Evolutionary conservation across 306 rosid species (phyloP), one percentile per base, ranked within the genome.

Genomic region (Oemleria cerasiformis): DNA sequence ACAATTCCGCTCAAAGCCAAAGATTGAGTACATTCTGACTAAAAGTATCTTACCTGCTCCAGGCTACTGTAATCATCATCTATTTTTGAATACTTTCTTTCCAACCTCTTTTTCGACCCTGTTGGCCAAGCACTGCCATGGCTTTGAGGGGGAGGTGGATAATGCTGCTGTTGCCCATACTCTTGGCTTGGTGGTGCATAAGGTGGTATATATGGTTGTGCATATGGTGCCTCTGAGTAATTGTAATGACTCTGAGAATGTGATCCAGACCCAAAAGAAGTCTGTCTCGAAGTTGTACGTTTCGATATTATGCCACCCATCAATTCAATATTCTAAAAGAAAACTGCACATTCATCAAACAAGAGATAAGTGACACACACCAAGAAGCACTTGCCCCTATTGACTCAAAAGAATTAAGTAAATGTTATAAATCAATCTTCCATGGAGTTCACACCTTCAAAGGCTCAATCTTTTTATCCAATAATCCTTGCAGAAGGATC

Each of bases 241-340:
- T 54, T 50, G 17, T 82, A 83, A 64, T 75, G 74, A 75, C 30
- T 23, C 84, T 85, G 71, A 23, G 90, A 70, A 75, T 25, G 30
- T 53, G 92, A 78, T 63, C 68, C 64, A 2, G 88, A 78, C 73
- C 77, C 76, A 36, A 73, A 78, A 13, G 94, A 83, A 73, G 44
- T 43, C 7, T 57, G 82, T 57, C 89, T 79, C 21, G 82, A 66
- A 25, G 86, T 71, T 66, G 83, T 25, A n/a, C 84, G 80, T 78
- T 81, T 89, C 8, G 98, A 94, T 80, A 55, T 16, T 60, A 67
- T 72, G 68, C 96, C 96, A 78, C 98, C 98, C 98, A 94, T 93
- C 50, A 51, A 57, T 69, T 75, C 74, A 53, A 51, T 73, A 69
- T 56, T 75, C 84, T 73, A 47, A 15, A 6, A 62, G 25, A 72